phyloP scores from a whole-genome alignment of 176 grass and related monocot genomes.

The Avena atlantica region DNA sequence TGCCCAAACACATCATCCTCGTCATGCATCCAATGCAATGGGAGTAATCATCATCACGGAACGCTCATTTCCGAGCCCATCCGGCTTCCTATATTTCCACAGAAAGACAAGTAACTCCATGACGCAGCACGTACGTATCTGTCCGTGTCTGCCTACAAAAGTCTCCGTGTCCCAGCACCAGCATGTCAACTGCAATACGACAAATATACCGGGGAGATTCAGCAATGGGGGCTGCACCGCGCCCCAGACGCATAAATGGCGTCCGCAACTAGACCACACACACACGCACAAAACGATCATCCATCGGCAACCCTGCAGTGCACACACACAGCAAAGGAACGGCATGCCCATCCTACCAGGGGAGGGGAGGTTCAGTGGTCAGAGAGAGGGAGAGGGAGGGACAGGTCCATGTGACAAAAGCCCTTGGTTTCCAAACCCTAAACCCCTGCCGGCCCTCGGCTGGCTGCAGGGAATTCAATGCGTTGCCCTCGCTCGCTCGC shows the following conservation, averaged over 20 bases:
- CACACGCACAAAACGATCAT: too few species aligned
- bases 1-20: too few species aligned
- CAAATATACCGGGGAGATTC: background rate
- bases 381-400: background rate
- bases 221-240: background rate
- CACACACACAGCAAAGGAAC: background rate
- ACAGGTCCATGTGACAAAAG: constrained; percentile 50
- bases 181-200: constrained; percentile 36
- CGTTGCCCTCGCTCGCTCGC: constrained; percentile 16
- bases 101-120: background rate
- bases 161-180: background rate
- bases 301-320: background rate
- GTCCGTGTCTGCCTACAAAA: background rate
- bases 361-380: background rate
- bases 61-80: too few species aligned
- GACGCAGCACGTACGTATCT: background rate
- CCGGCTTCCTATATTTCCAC: background rate
- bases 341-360: constrained; percentile 15
- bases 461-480: constrained; percentile 42
- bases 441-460: background rate
- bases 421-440: constrained; percentile 55
- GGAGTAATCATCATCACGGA: too few species aligned
- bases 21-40: too few species aligned
- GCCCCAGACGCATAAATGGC: constrained; percentile 6
- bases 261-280: background rate